Evolutionary conservation across 495 filamentous ascomycete genomes (phyloP).

Genomic region (Aspergillus nidulans): DNA sequence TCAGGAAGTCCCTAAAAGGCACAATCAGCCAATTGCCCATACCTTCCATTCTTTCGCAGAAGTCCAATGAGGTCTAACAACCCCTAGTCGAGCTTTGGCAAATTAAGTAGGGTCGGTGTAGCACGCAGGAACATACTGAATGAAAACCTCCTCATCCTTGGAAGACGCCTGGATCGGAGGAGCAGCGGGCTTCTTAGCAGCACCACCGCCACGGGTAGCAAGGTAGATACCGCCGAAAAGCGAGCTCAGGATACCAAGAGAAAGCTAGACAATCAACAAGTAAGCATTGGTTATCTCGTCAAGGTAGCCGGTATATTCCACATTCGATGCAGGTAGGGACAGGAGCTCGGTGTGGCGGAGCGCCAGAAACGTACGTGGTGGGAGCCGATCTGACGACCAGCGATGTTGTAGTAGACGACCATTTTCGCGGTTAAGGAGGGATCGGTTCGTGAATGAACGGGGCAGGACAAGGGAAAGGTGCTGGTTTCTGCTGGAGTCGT

Average conservation of each 20-base stretch:
- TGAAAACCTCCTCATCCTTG: constrained; percentile 94
- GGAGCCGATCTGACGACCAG: constrained; percentile 88
- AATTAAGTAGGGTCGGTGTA: not conserved
- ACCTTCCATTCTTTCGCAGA: not conserved
- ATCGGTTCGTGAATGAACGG: constrained; percentile 22
- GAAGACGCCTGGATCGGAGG: constrained; percentile 84
- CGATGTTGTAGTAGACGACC: constrained; percentile 79
- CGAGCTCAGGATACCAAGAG: constrained; percentile 74
- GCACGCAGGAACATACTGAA: constrained; percentile 66
- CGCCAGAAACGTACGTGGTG: constrained; percentile 68
- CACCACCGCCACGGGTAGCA: constrained; percentile 52
- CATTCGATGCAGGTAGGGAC: constrained; percentile 1
- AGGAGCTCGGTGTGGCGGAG: constrained; percentile 4
- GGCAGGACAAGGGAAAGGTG: constrained; percentile 14
- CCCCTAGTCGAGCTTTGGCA: not conserved
- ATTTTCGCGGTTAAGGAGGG: constrained; percentile 56
- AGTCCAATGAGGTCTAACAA: not conserved
- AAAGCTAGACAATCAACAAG: constrained; percentile 54
- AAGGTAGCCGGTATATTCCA: not conserved
- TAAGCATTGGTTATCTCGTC: not conserved
- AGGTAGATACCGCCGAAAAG: constrained; percentile 55
- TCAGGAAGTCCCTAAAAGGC: constrained; percentile 66
- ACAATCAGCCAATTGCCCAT: constrained; percentile 3
- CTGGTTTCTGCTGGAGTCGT: constrained; percentile 15
- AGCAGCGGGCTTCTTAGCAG: constrained; percentile 50